Percentiles rank a stretch among this genome's conserved stretches.
phyloP scores from a whole-genome alignment of 768 basidiomycete genomes.

The Mycena polygramma region DNA sequence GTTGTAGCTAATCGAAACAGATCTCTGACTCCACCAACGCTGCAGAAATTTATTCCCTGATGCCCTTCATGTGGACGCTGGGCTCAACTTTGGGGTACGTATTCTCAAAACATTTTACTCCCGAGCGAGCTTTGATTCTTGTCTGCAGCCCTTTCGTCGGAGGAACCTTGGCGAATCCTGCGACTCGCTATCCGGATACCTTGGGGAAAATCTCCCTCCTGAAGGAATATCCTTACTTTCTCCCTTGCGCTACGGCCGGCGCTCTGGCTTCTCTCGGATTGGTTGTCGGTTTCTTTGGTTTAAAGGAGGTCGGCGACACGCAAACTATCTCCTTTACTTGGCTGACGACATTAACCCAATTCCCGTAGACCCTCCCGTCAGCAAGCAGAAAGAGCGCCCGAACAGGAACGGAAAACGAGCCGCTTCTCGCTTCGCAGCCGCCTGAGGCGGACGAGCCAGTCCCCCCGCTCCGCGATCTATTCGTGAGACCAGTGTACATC shows the following conservation, averaged over 20 bases:
- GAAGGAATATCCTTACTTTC: conserved; percentile 17
- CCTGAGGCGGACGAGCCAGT: background rate
- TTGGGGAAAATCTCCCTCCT: conserved; percentile 17
- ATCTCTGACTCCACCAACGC: conserved; percentile 55
- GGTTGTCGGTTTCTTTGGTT: conserved; percentile 25
- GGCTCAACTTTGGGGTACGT: conserved; percentile 51
- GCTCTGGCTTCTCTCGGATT: conserved; percentile 32
- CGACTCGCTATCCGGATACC: background rate
- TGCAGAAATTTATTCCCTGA: conserved; percentile 53
- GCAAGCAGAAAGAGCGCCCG: conserved; percentile 32
- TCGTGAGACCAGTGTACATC: conserved; percentile 26
- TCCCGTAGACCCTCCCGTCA: conserved; percentile 27
- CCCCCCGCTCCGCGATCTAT: conserved; percentile 29
- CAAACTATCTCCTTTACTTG: no score
- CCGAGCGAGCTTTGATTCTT: no score
- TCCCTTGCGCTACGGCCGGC: conserved; percentile 20
- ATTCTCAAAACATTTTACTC: background rate
- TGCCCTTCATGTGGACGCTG: conserved; percentile 51
- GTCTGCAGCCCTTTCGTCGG: conserved; percentile 4
- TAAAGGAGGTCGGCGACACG: conserved; percentile 43
- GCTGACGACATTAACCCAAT: background rate
- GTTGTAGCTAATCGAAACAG: conserved; percentile 32
- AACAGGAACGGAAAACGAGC: conserved; percentile 26
- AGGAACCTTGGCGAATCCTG: background rate
- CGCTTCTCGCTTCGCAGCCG: background rate